Evolutionary conservation across 1,139 yeast genomes (phyloP), one percentile per base, ranked within the genome.

Genomic region (Yamadazyma blattariae): DNA sequence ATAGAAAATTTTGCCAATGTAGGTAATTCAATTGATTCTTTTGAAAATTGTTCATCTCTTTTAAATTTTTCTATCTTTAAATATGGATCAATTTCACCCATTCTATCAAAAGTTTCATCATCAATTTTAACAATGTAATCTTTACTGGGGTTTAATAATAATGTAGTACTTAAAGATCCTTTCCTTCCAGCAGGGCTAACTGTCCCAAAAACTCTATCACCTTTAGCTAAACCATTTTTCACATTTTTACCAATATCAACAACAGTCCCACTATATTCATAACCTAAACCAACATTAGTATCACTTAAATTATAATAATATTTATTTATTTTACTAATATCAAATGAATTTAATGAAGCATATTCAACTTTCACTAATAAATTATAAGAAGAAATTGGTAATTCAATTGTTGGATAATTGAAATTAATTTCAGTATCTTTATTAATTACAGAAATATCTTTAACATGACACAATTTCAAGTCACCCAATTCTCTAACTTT

Each of bases 361-460:
- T 61, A 69, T 36, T 61, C 57, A 18, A 67, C 57, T 35, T 67
- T 63, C 11, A 70, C 71, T 41, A 70, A 50, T 8, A 70, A 47
- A 31, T 55, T 52, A 40, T 56, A 52, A 5, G 57, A 37, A 2
- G 59, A 54, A 29, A 70, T 56, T 1, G 72, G 71, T 25, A 67
- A 47, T 30, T 59, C 56, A 24, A 68, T 57, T 16, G 56, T 54
- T 11, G 70, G 71, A 44, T 67, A 69, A 41, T 67, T 59, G 52
- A 68, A 69, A 45, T 67, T 69, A 34, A 69, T 42, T 36, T 64
- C 71, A 0, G 73, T 68, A 35, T 64, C 62, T 43, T 65, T 67
- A 44, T 68, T 67, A 39, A 62, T 64, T 6, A 65, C 61, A 2
- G 73, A 65, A 14, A 70, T 52, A 30, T 67, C 72, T 46, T 70